A percentile compares a stretch with the other conserved stretches of the same genome.
These are phyloP conservation scores for Hermanozyma aechmeae DNA, from an alignment of 805 yeast species.

Conservation along the genomic window DNA sequence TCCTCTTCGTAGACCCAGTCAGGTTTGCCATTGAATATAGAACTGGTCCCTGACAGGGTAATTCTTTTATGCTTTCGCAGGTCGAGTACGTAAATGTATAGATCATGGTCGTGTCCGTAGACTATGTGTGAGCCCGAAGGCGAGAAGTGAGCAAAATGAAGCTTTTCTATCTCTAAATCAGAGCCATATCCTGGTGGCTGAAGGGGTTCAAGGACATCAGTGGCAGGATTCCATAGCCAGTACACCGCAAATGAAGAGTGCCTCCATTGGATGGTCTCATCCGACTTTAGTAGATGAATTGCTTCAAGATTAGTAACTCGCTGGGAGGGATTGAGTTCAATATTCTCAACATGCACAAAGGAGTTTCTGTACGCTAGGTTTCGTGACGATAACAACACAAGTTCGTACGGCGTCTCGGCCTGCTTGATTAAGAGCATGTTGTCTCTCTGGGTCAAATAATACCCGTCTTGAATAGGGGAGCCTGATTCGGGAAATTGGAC, in stretches of 20 bases:
- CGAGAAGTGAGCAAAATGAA: conserved; percentile 45
- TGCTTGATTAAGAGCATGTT: conserved; percentile 14
- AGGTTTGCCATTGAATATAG: conserved; percentile 57
- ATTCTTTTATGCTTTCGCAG: conserved; percentile 18
- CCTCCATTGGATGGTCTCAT: conserved; percentile 35
- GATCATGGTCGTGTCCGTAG: conserved; percentile 46
- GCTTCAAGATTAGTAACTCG: conserved; percentile 33
- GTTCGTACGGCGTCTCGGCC: conserved; percentile 16
- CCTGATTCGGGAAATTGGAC: conserved; percentile 20
- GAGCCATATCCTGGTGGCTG: conserved; percentile 15
- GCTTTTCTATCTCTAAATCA: conserved; percentile 11
- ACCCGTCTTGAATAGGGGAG: conserved; percentile 17
- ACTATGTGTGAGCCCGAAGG: conserved; percentile 49
- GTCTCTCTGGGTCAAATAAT: conserved; percentile 13
- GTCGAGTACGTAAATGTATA: conserved; percentile 37
- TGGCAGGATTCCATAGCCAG: conserved; percentile 25
- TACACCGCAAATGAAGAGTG: conserved; percentile 27
- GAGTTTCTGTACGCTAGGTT: conserved; percentile 35
- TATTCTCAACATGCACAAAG: conserved; percentile 19
- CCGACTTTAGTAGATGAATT: conserved; percentile 46
- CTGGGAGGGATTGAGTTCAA: conserved; percentile 30
- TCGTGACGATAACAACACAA: conserved; percentile 17
- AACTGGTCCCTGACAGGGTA: conserved; percentile 43
- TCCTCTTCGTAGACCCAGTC: conserved; percentile 88
- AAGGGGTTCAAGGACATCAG: conserved; percentile 21